phyloP scores from a whole-genome alignment of 2,329 filamentous ascomycete species.

The Madurella fahalii region DNA sequence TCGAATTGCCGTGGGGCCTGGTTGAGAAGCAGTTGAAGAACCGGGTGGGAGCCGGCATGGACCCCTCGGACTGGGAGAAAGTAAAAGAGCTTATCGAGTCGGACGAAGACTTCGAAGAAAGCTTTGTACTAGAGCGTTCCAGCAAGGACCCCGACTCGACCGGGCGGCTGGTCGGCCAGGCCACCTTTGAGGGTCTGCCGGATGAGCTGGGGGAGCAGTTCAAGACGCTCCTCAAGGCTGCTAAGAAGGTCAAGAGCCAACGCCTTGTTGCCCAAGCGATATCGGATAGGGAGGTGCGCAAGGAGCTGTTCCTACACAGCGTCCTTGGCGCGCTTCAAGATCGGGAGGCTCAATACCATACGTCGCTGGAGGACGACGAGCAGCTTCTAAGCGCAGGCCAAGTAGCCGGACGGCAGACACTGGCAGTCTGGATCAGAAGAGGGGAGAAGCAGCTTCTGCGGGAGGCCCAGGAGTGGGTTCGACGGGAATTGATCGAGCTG shows the following conservation, averaged over 20 bases:
- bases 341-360: slow-evolving; percentile 28
- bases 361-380: slow-evolving; percentile 30
- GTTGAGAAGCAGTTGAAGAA: slow-evolving; percentile 23
- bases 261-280: slow-evolving; percentile 32
- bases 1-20: slow-evolving; percentile 65
- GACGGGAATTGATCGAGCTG: slow-evolving; percentile 17
- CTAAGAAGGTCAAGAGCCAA: slow-evolving; percentile 41
- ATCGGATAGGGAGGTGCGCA: slow-evolving; percentile 47
- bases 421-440: slow-evolving; percentile 34
- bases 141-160: slow-evolving; percentile 48
- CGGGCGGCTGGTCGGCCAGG: slow-evolving; percentile 35
- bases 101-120: slow-evolving; percentile 67
- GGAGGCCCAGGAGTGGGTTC: slow-evolving; percentile 28
- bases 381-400: slow-evolving; percentile 5
- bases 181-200: slow-evolving; percentile 41
- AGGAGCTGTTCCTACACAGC: slow-evolving; percentile 42
- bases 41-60: slow-evolving; percentile 11
- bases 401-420: slow-evolving; percentile 16
- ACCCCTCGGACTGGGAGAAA: slow-evolving; percentile 37
- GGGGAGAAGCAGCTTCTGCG: slow-evolving; percentile 34
- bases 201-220: slow-evolving; percentile 51
- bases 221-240: slow-evolving; percentile 45
- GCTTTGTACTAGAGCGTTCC: slow-evolving; percentile 63
- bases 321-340: slow-evolving; percentile 32
- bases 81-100: slow-evolving; percentile 40